Base-by-base conservation (phyloP, 31 red algal genomes). In the Pterothamnion heteromorphum region DNA sequence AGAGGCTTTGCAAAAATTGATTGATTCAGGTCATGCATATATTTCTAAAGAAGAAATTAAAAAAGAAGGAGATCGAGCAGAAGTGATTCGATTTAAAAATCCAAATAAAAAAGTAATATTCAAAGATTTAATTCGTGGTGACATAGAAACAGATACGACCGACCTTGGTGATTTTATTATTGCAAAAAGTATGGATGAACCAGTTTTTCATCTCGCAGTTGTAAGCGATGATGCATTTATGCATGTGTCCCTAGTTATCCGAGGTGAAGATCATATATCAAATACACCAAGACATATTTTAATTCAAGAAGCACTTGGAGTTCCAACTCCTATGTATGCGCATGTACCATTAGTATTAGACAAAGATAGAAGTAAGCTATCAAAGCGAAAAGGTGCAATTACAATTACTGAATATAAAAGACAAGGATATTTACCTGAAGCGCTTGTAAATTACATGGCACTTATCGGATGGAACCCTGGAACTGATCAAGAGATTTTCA, bases 401-500 rank as follows among this genome's bases (percentile, higher is more conserved):
- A 74, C 87, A 22, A 27, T 90, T 27, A 57, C 24, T 38, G 87
- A 44, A 31, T 90, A 74, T 39, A 24, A 27, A 24, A 44, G 24
- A 58, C 28, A 74, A 38, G 87, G 87, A 31, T 90, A 38, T 90
- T 22, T 74, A 34, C 44, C 87, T 32, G 43, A 90, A 34, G 87
- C 87, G 26, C 23, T 90, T 31, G 28, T 90, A 31, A 90, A 90
- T 90, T 90, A 38, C 34, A 26, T 90, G 26, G 38, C 87, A 32
- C 34, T 90, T 74, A 24, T 90, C 24, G 87, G 87, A 32, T 90
- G 87, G 87, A 90, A 90, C 51, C 1, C 87, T 30, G 87, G 87
- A 90, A 74, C 22, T 26, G 87, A 90, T 26, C 44, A 74, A 74
- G 87, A 90, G 34, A 90, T 90, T 74, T 90, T 90, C 71, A 74